phyloP scores from a whole-genome alignment of 345 rosid genomes.

The Alliaria petiolata region DNA sequence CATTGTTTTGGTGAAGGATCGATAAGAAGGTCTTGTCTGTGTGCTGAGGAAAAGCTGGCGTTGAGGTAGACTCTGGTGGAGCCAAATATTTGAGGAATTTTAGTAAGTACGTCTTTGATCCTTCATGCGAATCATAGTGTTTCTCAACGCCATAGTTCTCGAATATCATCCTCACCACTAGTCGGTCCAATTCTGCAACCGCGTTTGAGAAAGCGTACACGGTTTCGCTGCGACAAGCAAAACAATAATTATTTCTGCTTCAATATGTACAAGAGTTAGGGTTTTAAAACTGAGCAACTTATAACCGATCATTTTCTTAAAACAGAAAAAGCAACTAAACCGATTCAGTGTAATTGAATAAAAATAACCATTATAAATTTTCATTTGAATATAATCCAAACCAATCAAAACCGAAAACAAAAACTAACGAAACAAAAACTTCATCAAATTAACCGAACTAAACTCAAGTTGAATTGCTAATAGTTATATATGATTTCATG shows the following conservation, averaged over 20 bases:
- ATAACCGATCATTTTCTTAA: not conserved
- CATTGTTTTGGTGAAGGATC: slow-evolving; percentile 54
- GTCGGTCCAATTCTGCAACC: slow-evolving; percentile 40
- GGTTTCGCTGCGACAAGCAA: slow-evolving; percentile 30
- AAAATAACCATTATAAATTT: too few species aligned
- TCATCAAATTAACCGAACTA: too few species aligned
- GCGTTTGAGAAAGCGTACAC: slow-evolving; percentile 23
- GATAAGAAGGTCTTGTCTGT: slow-evolving; percentile 57
- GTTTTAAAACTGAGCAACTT: not conserved
- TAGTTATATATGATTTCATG: too few species aligned
- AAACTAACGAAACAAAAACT: too few species aligned
- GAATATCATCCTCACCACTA: slow-evolving; percentile 50
- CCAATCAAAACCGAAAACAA: too few species aligned
- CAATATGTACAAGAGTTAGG: not conserved
- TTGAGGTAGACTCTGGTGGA: slow-evolving; percentile 24
- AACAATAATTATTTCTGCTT: not conserved
- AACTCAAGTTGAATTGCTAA: too few species aligned
- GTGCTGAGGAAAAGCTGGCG: slow-evolving; percentile 37
- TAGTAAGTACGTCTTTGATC: slow-evolving; percentile 39
- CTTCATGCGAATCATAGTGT: slow-evolving; percentile 31
- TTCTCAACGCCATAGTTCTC: slow-evolving; percentile 47
- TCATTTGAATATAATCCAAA: too few species aligned
- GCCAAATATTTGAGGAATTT: slow-evolving; percentile 46
- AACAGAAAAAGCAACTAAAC: not conserved
- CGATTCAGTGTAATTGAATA: too few species aligned